Evolutionary conservation across 1,139 yeast species (phyloP).

Genomic region (Taphrina confusa): DNA sequence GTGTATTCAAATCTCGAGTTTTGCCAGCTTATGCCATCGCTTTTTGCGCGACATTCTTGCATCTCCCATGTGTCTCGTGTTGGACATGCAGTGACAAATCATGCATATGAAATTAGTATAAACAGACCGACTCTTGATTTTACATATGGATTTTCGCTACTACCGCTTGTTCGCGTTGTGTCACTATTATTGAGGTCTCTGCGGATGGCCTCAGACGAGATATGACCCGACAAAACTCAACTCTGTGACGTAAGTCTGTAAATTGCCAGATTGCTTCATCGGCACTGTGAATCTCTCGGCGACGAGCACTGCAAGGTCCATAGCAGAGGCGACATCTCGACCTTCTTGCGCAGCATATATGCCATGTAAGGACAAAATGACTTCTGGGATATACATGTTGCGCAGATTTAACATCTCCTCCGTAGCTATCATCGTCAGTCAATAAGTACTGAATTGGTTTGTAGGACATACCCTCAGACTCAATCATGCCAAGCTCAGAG

Average conservation of each 20-base stretch:
- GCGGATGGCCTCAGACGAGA: slow-evolving; percentile 1
- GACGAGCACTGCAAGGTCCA: slow-evolving; percentile 26
- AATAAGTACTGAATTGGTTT: background rate
- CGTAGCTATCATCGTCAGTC: background rate
- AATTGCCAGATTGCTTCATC: slow-evolving; percentile 24
- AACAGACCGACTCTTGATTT: too few species aligned
- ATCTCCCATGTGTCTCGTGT: too few species aligned
- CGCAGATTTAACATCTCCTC: slow-evolving; percentile 31
- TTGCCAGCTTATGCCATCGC: too few species aligned
- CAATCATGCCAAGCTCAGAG: slow-evolving; percentile 14
- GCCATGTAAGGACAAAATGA: slow-evolving; percentile 34
- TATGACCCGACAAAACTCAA: slow-evolving; percentile 19
- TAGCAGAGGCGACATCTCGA: slow-evolving; percentile 26
- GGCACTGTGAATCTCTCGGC: slow-evolving; percentile 14
- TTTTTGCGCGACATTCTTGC: too few species aligned
- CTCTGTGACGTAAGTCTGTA: slow-evolving; percentile 24
- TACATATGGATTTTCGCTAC: too few species aligned
- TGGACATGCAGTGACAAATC: too few species aligned
- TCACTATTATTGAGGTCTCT: too few species aligned
- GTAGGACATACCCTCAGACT: slow-evolving; percentile 18
- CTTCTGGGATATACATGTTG: slow-evolving; percentile 34
- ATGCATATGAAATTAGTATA: too few species aligned
- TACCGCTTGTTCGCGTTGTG: too few species aligned
- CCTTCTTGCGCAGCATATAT: slow-evolving; percentile 34
- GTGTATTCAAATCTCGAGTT: too few species aligned